phyloP scores from a whole-genome alignment of 225 moss, liverwort and hornwort species.

The Neckera pumila region DNA sequence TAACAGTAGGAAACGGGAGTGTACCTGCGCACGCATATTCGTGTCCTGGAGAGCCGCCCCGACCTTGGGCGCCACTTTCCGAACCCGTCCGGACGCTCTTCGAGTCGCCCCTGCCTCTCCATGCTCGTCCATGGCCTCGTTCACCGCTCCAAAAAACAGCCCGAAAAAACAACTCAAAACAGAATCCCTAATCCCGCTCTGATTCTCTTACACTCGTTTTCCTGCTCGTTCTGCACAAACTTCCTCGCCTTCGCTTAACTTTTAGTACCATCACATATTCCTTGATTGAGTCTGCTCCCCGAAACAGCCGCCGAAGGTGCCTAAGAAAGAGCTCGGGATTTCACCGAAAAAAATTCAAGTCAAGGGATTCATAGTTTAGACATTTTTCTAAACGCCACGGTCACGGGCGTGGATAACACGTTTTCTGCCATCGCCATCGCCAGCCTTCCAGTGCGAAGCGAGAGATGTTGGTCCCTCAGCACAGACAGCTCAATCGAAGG shows the following conservation, averaged over 20 bases:
- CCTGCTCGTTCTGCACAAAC: background rate
- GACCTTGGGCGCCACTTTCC: conserved; percentile 53
- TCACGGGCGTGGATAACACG: background rate
- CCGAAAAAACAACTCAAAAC: background rate
- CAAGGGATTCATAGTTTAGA: no score
- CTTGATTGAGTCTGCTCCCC: background rate
- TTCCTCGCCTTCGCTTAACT: background rate
- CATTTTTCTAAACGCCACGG: background rate
- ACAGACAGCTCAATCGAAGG: no score
- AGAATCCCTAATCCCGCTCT: background rate
- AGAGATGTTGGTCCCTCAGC: background rate
- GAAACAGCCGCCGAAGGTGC: background rate
- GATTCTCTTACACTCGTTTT: background rate
- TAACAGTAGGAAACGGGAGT: background rate
- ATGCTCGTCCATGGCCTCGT: conserved; percentile 33
- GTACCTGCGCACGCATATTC: conserved; percentile 48
- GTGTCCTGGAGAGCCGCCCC: conserved; percentile 46
- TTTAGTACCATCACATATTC: background rate
- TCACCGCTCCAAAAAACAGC: background rate
- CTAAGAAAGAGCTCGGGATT: background rate
- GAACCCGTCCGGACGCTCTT: conserved; percentile 43
- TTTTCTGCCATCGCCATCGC: background rate
- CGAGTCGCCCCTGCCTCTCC: conserved; percentile 25
- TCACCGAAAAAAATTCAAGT: background rate
- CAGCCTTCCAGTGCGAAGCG: background rate